Evolutionary conservation across 805 yeast species (phyloP).

Genomic region (Myxozyma melibiosi): DNA sequence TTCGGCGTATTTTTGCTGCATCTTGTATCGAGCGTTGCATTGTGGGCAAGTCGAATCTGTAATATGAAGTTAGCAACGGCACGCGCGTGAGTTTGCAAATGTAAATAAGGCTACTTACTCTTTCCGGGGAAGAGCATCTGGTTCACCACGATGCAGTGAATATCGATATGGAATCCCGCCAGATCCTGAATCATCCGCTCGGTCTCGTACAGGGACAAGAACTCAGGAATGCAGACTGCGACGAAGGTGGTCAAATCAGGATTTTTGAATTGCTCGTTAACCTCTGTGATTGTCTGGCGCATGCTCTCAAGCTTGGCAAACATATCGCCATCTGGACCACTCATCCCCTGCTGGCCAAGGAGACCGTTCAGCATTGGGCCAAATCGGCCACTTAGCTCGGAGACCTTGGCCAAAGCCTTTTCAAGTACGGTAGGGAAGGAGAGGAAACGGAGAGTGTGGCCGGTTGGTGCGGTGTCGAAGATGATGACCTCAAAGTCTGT

Average conservation of each 20-base stretch:
- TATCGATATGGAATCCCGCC: constrained; percentile 93
- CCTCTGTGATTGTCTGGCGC: constrained; percentile 79
- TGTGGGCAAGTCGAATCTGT: constrained; percentile 67
- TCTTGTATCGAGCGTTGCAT: constrained; percentile 89
- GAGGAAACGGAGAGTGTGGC: constrained; percentile 92
- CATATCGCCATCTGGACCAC: constrained; percentile 63
- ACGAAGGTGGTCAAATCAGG: constrained; percentile 92
- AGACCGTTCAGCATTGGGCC: constrained; percentile 80
- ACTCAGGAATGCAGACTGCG: constrained; percentile 97
- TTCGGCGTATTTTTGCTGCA: constrained; percentile 92
- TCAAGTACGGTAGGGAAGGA: constrained; percentile 93
- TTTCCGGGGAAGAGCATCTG: constrained; percentile 83
- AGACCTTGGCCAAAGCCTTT: constrained; percentile 81
- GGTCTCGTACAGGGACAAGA: constrained; percentile 92
- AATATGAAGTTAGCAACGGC: constrained; percentile 35
- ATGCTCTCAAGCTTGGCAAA: constrained; percentile 77
- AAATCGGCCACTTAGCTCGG: constrained; percentile 79
- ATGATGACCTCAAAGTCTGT: constrained; percentile 81
- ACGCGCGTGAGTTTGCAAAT: no score
- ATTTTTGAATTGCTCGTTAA: constrained; percentile 90
- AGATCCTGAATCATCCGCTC: constrained; percentile 97
- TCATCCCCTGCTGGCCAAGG: constrained; percentile 58
- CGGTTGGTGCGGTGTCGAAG: constrained; percentile 99
- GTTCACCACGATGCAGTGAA: constrained; percentile 92
- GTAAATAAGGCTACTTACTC: constrained; percentile 39